Conservation (phyloP, 2,329 filamentous ascomycete species). For the Verticillium tricorpus region DNA sequence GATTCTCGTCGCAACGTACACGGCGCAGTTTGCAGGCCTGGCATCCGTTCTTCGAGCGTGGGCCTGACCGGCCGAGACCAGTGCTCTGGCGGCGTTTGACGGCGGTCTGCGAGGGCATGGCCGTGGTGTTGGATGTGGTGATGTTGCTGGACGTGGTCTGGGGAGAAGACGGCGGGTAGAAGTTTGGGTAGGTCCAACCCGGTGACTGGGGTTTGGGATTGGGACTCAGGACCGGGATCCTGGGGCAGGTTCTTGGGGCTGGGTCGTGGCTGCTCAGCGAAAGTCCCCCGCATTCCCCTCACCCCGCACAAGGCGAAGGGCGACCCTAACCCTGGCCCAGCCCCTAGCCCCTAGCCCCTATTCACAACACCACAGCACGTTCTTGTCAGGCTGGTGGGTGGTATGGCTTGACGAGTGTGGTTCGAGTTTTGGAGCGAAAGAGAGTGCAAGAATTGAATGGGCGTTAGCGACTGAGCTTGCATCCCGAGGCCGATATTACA, state of each 20-base stretch:
- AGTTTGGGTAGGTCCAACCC: no score
- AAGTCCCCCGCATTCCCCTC: no score
- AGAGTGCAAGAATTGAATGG: no score
- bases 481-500: no score
- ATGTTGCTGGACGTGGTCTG: background rate
- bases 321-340: no score
- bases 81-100: background rate
- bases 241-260: background rate
- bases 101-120: background rate
- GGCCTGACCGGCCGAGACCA: background rate
- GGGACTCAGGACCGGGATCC: background rate
- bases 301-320: background rate
- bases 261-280: background rate
- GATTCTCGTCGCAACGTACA: background rate
- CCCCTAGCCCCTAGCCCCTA: background rate
- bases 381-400: no score
- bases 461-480: no score
- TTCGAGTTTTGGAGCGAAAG: no score
- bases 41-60: background rate
- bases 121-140: no score
- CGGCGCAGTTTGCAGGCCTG: slow-evolving; percentile 1
- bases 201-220: no score
- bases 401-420: no score
- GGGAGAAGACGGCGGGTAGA: no score
- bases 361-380: background rate